Evolutionary conservation across 2,329 filamentous ascomycete species (phyloP), one percentile per base, ranked within the genome.

Genomic region (Pyrenochaeta sp.): DNA sequence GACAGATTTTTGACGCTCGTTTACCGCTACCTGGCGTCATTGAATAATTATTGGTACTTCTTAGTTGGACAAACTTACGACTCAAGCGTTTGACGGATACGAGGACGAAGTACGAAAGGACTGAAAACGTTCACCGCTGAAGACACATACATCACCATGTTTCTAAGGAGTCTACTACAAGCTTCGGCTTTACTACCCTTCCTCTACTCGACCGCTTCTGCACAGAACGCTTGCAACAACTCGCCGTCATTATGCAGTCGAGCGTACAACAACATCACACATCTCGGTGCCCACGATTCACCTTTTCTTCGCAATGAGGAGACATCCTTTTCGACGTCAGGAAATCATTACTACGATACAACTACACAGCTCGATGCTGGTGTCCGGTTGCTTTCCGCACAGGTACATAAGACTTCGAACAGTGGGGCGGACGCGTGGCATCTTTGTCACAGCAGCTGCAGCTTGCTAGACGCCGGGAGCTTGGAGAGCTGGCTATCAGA

Each of bases 281-380:
- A 93, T 75, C 86, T 94, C 71, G 91, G 91, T 24, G 90, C 90
- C 19, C 91, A 93, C 79, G 85, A 93, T 78, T 88, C 86, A 59
- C 83, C 90, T 10, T 93, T 93, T 73, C 76, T 93, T 43, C 83
- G 90, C 49, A 88, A 92, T 68, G 75, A 79, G 27, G 84, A 83
- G 54, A 90, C 87, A 0, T 80, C 79, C 59, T 86, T 89, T 75
- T 87, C 86, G 27, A 76, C 87, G 2, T 85, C 88, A 2, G 90
- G 89, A 5, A 91, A 92, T 75, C 91, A 93, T 78, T 91, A 83
- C 79, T 88, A 85, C 78, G 90, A 92, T 76, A 88, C 89, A 6
- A 91, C 89, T 2, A 79, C 84, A 5, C 90, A 91, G 55, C 84
- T 93, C 52, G 84, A 88, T 54, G 86, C 89, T 4, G 91, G 91